Conservation (phyloP, 306 rosid genomes). For the Acmispon strigosus region DNA sequence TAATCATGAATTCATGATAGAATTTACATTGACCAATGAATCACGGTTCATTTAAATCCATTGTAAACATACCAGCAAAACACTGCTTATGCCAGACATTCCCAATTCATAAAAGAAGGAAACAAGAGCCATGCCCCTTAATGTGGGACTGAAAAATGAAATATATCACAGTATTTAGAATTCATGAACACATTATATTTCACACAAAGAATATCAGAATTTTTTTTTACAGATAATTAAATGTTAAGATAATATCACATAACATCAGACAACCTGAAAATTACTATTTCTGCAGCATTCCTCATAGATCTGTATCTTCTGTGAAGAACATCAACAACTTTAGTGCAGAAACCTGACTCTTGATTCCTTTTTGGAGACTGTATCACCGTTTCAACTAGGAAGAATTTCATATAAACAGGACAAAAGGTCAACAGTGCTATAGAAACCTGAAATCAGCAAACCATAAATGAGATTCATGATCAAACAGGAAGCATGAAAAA, state of each 20-base stretch:
- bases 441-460: constrained; percentile 53
- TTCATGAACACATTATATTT: not conserved
- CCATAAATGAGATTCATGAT: not conserved
- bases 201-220: not conserved
- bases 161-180: not conserved
- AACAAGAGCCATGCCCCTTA: constrained; percentile 62
- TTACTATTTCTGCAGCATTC: constrained; percentile 50
- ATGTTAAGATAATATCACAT: not conserved
- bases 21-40: too few relatives aligned
- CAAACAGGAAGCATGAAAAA: not conserved
- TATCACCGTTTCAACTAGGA: constrained; percentile 51
- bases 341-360: constrained; percentile 34
- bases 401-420: constrained; percentile 62
- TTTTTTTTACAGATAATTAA: not conserved
- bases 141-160: constrained; percentile 54
- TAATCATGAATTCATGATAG: too few relatives aligned
- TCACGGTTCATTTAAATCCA: too few relatives aligned
- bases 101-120: constrained; percentile 79
- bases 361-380: constrained; percentile 20
- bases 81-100: constrained; percentile 59
- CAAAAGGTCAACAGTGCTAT: constrained; percentile 49
- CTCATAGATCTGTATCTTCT: constrained; percentile 59
- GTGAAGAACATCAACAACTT: constrained; percentile 27
- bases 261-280: constrained; percentile 39
- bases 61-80: constrained; percentile 64